Evolutionary conservation across 2,329 filamentous ascomycete genomes (phyloP), one percentile per base, ranked within the genome.

Genomic region (Fusarium sublunatum): DNA sequence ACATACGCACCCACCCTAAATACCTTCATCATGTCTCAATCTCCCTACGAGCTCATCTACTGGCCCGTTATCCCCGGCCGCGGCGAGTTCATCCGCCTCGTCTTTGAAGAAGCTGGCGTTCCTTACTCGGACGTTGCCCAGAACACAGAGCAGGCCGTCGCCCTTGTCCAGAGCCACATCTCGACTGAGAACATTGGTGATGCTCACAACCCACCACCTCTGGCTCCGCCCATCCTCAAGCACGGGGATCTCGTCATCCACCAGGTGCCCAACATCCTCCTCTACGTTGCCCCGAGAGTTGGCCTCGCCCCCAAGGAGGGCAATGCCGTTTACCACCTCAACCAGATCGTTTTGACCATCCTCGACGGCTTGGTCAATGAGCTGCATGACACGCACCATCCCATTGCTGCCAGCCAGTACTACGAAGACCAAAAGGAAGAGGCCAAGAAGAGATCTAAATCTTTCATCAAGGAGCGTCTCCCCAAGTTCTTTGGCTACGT

Each of bases 401-500:
- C 91, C 1, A 78, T 92, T 47, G 81, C 85, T 2, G 71, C 78
- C 0, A 72, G 74, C 2, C 72, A 83, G 5, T 90, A 88, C 73
- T 94, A 93, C 69, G 89, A 92, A 70, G 89, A 93, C 25, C 91
- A 94, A 76, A 91, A 89, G 73, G 78, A 81, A 1, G 91, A 91
- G 72, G 81, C 87, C 13, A 76, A 87, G 70, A 81, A 79, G 56
- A 84, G 81, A 60, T 81, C 85, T 8, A 78, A 78, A 38, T 81
- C 87, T 52, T 92, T 88, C 55, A 78, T 87, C 8, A 76, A 82
- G 50, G 82, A 79, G 39, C 80, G 91, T 2, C 78, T 93, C 29
- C 90, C 91, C 15, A 93, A 92, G 77, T 92, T 88, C 71, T 75
- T 93, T 22, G 81, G 76, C 2, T 92, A 90, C 74, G 90, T 92